These are phyloP conservation scores for Fagopyrum tataricum DNA, from an alignment of 148 eudicot genomes.

Conservation along the genomic window DNA sequence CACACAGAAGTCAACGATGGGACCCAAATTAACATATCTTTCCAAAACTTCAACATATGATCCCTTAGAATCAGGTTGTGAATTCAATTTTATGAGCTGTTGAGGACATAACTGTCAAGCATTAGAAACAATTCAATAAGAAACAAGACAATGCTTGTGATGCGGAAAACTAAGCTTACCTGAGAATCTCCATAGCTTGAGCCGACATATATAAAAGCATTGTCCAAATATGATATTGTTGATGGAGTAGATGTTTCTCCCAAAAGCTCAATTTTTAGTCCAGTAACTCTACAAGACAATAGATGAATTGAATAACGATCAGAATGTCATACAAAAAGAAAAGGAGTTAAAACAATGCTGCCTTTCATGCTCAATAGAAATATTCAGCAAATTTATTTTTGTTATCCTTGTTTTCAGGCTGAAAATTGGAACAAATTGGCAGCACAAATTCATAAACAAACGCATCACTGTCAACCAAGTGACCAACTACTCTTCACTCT, in stretches of 20 bases:
- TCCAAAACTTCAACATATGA: slow-evolving; percentile 94
- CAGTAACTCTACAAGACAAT: slow-evolving; percentile 67
- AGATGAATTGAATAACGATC: slow-evolving; percentile 13
- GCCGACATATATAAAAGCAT: slow-evolving; percentile 87
- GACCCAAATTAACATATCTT: slow-evolving; percentile 89
- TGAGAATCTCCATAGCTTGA: slow-evolving; percentile 99
- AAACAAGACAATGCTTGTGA: neutral
- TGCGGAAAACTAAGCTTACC: slow-evolving; percentile 30
- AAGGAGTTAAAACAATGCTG: neutral
- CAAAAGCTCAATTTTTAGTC: slow-evolving; percentile 92
- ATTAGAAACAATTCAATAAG: slow-evolving; percentile 1
- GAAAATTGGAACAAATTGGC: neutral
- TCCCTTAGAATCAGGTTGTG: slow-evolving; percentile 91
- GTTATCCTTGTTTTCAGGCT: neutral
- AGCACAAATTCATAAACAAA: neutral
- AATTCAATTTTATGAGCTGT: slow-evolving; percentile 87
- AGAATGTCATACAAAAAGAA: neutral
- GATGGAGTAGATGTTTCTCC: slow-evolving; percentile 97
- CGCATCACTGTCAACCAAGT: neutral
- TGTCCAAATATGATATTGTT: slow-evolving; percentile 89
- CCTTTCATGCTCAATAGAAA: neutral
- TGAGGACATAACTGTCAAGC: slow-evolving; percentile 6
- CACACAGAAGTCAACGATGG: slow-evolving; percentile 94
- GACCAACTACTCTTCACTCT: neutral
- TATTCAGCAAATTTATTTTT: neutral